These are phyloP conservation scores for Cordyceps javanica DNA, from an alignment of 2,329 filamentous ascomycete species.

Conservation along the genomic window DNA sequence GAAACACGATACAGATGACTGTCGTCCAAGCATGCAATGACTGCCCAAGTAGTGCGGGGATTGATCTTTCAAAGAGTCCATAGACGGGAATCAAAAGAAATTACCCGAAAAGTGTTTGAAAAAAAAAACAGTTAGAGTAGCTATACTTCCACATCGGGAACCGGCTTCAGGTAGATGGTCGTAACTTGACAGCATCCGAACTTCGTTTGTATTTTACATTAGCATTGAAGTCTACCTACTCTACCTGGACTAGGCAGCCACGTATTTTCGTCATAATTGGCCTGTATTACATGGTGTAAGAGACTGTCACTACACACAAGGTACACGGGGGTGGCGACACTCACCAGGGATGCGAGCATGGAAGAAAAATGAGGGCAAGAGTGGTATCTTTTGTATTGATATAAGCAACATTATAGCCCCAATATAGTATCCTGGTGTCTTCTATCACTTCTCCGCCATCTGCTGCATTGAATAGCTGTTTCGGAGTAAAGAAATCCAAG, in stretches of 20 bases:
- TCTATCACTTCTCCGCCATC: neutral
- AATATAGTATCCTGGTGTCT: neutral
- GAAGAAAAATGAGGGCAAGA: neutral
- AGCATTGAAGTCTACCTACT: neutral
- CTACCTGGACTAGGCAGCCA: neutral
- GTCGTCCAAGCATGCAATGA: too few species aligned
- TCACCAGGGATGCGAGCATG: neutral
- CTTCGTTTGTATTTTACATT: neutral
- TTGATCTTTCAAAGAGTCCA: too few species aligned
- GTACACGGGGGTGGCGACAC: too few species aligned
- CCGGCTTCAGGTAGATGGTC: too few species aligned
- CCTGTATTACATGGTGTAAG: neutral
- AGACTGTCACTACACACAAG: too few species aligned
- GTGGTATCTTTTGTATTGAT: neutral
- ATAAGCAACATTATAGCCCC: neutral
- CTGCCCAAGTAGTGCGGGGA: too few species aligned
- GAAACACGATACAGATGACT: too few species aligned
- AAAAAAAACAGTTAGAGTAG: too few species aligned
- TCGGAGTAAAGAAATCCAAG: constrained; percentile 1
- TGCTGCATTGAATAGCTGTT: neutral
- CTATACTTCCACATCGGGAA: too few species aligned
- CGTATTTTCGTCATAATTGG: neutral
- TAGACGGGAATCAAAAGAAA: too few species aligned
- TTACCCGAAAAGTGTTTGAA: too few species aligned
- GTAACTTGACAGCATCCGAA: too few species aligned